Conservation (phyloP, 306 rosid genomes). For the Urtica urens region DNA sequence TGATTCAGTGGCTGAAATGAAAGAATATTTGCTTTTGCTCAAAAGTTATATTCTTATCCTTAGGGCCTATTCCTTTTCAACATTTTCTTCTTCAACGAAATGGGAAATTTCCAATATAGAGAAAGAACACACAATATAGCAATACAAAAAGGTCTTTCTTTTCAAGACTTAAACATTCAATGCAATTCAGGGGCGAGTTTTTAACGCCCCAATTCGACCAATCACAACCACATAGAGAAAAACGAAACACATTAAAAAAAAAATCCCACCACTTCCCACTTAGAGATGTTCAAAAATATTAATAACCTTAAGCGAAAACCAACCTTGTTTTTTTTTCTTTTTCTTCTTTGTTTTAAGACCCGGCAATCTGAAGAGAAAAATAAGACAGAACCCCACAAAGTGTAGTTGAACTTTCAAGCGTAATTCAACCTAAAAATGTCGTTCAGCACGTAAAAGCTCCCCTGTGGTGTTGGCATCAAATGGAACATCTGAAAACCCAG, state of each 20-base stretch:
- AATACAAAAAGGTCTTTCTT: conserved; percentile 18
- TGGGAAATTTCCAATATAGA: too few relatives aligned
- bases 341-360: neutral
- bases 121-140: too few relatives aligned
- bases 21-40: too few relatives aligned
- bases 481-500: conserved; percentile 71
- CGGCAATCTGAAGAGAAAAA: conserved; percentile 18
- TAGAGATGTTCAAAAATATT: conserved; percentile 22
- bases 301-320: conserved; percentile 9
- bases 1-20: too few relatives aligned
- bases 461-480: conserved; percentile 85
- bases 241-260: conserved; percentile 1
- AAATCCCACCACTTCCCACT: conserved; percentile 20
- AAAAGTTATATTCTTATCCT: too few relatives aligned
- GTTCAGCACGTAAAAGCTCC: conserved; percentile 78
- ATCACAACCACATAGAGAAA: conserved; percentile 19
- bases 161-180: conserved; percentile 21
- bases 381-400: conserved; percentile 7
- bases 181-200: conserved; percentile 20
- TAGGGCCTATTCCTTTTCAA: too few relatives aligned
- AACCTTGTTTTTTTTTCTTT: too few relatives aligned
- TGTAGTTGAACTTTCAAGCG: conserved; percentile 40
- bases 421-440: conserved; percentile 94
- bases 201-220: conserved; percentile 23
- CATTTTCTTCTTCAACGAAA: too few relatives aligned